Evolutionary conservation across 345 rosid species (phyloP).

Genomic region (Lagerstroemia speciosa): DNA sequence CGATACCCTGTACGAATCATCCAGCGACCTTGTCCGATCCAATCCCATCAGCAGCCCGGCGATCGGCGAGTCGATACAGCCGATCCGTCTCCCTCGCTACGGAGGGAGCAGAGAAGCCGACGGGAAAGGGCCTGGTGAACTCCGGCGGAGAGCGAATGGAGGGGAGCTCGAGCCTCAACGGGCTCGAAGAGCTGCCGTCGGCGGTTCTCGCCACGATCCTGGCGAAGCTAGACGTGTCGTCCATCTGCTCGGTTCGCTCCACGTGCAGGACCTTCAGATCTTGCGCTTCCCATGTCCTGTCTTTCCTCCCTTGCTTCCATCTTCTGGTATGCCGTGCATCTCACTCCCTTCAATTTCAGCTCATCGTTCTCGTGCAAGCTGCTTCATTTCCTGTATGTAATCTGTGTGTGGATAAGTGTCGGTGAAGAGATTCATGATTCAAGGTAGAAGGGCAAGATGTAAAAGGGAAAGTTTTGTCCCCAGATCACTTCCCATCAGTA

Average conservation of each 20-base stretch:
- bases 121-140: neutral
- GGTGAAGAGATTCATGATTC: neutral
- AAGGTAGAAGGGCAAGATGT: neutral
- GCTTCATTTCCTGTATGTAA: neutral
- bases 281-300: constrained; percentile 58
- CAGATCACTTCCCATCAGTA: neutral
- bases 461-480: neutral
- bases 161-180: constrained; percentile 16
- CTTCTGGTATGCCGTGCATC: constrained; percentile 38
- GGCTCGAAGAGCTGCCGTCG: constrained; percentile 60
- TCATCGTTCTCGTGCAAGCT: neutral
- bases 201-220: constrained; percentile 58
- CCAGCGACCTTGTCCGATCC: neutral
- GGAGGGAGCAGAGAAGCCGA: no score
- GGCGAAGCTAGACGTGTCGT: constrained; percentile 67
- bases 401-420: neutral
- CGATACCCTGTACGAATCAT: no score
- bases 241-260: constrained; percentile 67
- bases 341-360: neutral
- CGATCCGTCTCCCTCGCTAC: neutral
- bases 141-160: neutral
- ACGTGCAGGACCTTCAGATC: constrained; percentile 47
- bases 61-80: neutral
- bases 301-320: constrained; percentile 67
- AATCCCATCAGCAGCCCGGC: neutral